Evolutionary conservation across 148 eudicot genomes (phyloP).

Genomic region (Rhododendron simsii): DNA sequence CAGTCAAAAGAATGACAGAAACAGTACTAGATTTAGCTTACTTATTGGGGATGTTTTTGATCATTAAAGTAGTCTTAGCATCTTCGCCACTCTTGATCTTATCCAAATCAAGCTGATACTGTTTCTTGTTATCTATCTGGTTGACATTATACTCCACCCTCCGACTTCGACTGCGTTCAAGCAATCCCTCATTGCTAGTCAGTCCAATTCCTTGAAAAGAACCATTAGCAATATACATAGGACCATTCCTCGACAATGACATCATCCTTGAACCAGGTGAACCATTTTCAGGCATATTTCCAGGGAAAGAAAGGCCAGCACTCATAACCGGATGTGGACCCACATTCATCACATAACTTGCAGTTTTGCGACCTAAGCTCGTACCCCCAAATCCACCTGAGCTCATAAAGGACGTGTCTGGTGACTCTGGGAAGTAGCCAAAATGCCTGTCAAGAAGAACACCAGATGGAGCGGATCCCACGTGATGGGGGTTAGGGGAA

Average conservation of each 20-base stretch:
- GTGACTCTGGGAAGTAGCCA: constrained; percentile 39
- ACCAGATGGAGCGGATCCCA: constrained; percentile 57
- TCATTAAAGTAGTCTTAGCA: constrained; percentile 54
- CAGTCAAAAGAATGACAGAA: neutral
- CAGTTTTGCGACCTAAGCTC: constrained; percentile 24
- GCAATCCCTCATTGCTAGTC: constrained; percentile 29
- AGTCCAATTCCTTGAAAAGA: constrained; percentile 36
- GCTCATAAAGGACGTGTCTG: constrained; percentile 33
- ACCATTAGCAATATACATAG: constrained; percentile 39
- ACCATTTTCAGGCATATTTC: constrained; percentile 36
- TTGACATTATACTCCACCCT: constrained; percentile 34
- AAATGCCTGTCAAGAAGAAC: constrained; percentile 35
- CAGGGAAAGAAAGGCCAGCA: constrained; percentile 31
- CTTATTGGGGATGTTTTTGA: constrained; percentile 60
- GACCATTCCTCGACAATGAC: constrained; percentile 35
- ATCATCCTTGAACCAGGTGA: constrained; percentile 46
- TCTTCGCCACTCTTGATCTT: constrained; percentile 49
- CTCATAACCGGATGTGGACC: constrained; percentile 25
- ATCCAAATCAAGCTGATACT: constrained; percentile 54
- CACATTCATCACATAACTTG: constrained; percentile 28
- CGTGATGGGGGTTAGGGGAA: constrained; percentile 33
- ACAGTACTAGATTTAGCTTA: constrained; percentile 17
- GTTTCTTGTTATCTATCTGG: constrained; percentile 44
- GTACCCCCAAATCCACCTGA: constrained; percentile 22
- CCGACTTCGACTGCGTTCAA: constrained; percentile 42